Percentiles rank a stretch among this genome's conserved stretches.
These are phyloP conservation scores for Omphalotus guepiniiformis DNA, from an alignment of 768 basidiomycete species.

Conservation along the genomic window DNA sequence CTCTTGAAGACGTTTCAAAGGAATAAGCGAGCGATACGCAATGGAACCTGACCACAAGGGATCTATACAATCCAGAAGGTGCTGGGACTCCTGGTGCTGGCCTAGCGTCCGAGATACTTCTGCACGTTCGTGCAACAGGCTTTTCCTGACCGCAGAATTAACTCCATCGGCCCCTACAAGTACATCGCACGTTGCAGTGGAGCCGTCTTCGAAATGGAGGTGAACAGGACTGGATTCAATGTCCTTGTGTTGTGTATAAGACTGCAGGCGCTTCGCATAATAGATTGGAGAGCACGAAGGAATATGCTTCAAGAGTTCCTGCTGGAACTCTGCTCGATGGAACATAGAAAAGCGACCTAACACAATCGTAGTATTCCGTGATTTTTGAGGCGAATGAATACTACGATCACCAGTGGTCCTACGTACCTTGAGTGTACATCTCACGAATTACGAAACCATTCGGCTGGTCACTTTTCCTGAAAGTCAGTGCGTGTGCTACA, in stretches of 20 bases:
- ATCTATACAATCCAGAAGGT: conserved; percentile 21
- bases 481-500: conserved; percentile 6
- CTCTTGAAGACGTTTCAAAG: conserved; percentile 20
- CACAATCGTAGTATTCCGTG: not conserved
- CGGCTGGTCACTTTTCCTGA: conserved; percentile 30
- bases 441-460: conserved; percentile 27
- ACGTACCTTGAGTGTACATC: conserved; percentile 19
- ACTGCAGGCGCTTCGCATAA: conserved; percentile 29
- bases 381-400: too few relatives aligned
- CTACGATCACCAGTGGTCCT: too few relatives aligned
- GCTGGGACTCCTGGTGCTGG: conserved; percentile 10
- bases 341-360: conserved; percentile 26
- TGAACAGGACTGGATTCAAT: conserved; percentile 17
- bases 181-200: conserved; percentile 31
- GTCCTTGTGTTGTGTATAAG: conserved; percentile 21
- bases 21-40: conserved; percentile 31
- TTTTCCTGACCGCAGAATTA: conserved; percentile 28
- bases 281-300: conserved; percentile 24
- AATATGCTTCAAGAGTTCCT: conserved; percentile 26
- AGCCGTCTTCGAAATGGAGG: conserved; percentile 35
- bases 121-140: conserved; percentile 20
- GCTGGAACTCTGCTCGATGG: conserved; percentile 35
- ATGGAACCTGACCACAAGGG: conserved; percentile 30
- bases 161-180: conserved; percentile 42
- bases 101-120: not conserved